A percentile compares a stretch with the other conserved stretches of the same genome.
These are phyloP conservation scores for Chenopodium berlandieri DNA, from an alignment of 148 eudicot genomes.

Conservation along the genomic window DNA sequence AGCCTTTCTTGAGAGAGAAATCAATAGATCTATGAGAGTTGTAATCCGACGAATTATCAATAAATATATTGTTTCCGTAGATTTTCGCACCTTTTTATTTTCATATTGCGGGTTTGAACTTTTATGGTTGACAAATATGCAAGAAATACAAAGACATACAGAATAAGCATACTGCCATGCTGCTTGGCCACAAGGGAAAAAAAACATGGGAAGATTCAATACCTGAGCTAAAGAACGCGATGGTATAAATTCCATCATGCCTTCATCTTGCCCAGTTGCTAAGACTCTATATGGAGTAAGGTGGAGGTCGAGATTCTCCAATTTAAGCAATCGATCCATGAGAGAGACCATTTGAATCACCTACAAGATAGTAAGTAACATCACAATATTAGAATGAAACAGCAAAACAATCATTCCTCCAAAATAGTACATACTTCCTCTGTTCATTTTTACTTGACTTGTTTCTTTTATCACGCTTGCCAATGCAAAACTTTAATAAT, in stretches of 20 bases:
- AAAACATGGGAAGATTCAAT: background rate
- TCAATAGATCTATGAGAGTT: too few relatives aligned
- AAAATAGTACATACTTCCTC: background rate
- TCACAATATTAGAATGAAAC: conserved; percentile 2
- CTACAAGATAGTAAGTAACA: conserved; percentile 34
- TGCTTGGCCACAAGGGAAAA: background rate
- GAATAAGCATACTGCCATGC: background rate
- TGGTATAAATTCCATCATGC: conserved; percentile 97
- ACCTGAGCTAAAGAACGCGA: conserved; percentile 97
- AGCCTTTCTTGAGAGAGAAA: too few relatives aligned
- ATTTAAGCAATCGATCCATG: conserved; percentile 93
- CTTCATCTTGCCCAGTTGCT: conserved; percentile 97
- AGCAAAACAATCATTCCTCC: background rate
- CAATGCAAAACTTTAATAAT: too few relatives aligned
- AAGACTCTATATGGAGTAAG: conserved; percentile 93
- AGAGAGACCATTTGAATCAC: conserved; percentile 96
- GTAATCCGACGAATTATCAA: too few relatives aligned
- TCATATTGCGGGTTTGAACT: too few relatives aligned
- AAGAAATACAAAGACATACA: background rate
- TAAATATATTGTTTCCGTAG: too few relatives aligned
- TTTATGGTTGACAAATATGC: background rate
- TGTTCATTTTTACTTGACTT: too few relatives aligned
- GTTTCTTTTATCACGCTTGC: too few relatives aligned
- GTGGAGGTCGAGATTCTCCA: conserved; percentile 96
- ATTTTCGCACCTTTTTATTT: too few relatives aligned